A percentile compares a stretch with the other conserved stretches of the same genome.
Evolutionary conservation across 805 yeast genomes (phyloP).

Genomic region (Monosporozyma aerobia): DNA sequence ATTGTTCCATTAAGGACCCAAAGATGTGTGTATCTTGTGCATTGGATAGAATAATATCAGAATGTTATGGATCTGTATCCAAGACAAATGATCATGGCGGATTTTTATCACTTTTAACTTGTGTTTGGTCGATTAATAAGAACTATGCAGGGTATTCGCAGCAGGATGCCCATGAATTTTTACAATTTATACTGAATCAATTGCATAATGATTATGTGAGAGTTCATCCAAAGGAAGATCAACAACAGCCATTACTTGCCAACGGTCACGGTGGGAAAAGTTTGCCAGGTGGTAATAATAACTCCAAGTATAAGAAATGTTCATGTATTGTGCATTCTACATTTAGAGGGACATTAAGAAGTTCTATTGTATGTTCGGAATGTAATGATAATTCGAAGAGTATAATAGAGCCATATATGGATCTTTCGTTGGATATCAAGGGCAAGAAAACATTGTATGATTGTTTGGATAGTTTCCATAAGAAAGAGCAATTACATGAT

Average conservation of each 20-base stretch:
- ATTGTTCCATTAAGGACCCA: slow-evolving; percentile 23
- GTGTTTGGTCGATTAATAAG: slow-evolving; percentile 80
- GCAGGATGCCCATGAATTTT: slow-evolving; percentile 97
- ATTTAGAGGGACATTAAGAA: slow-evolving; percentile 75
- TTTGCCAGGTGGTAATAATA: background rate
- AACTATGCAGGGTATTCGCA: slow-evolving; percentile 91
- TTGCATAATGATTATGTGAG: slow-evolving; percentile 43
- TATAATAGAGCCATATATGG: slow-evolving; percentile 84
- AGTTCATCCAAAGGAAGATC: slow-evolving; percentile 8
- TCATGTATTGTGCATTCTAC: slow-evolving; percentile 73
- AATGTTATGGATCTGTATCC: slow-evolving; percentile 46
- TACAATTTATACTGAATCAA: slow-evolving; percentile 85
- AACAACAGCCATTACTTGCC: slow-evolving; percentile 4
- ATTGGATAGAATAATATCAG: slow-evolving; percentile 65
- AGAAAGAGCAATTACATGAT: slow-evolving; percentile 61
- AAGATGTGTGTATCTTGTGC: slow-evolving; percentile 71
- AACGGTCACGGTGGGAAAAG: background rate
- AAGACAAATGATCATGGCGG: slow-evolving; percentile 53
- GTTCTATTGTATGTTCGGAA: slow-evolving; percentile 63
- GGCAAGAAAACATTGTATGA: slow-evolving; percentile 40
- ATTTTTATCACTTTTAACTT: slow-evolving; percentile 66
- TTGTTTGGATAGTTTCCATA: slow-evolving; percentile 71
- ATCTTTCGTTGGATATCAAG: slow-evolving; percentile 70
- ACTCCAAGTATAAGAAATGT: slow-evolving; percentile 34
- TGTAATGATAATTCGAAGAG: slow-evolving; percentile 53